Base-by-base conservation (phyloP, 1,284 basidiomycete species). In the Melanopsichium pennsylvanicum region DNA sequence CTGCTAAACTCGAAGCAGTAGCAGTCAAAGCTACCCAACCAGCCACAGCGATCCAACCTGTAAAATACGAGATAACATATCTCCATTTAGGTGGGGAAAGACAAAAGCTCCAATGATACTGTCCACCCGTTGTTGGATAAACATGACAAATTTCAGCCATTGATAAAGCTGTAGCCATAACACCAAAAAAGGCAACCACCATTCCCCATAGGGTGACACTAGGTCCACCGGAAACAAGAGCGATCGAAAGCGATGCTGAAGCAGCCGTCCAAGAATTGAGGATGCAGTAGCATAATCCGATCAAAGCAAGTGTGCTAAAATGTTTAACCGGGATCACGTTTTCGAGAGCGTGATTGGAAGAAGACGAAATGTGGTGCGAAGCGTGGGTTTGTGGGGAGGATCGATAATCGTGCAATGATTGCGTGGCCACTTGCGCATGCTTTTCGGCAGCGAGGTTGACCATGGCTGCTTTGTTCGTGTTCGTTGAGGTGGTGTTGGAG, bases 21-120 rank as follows among this genome's bases (percentile, higher is more conserved):
- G 82, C 82, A 6, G 77, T 77, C 4, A 83, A 62, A 6, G 81
- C 76, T 29, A 81, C 73, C 82, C 82, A 84, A 2, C 82, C 82
- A 0, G 81, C 77, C 0, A 66, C 55, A 13, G 41, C 44, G 18
- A 72, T 58, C 72, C 74, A 80, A 2, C 72, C 75, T 4, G 67
- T 69, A 29, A 75, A 63, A 50, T 74, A 82, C 2, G 76, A 72
- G 2, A 76, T 60, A 3, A 54, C 56, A 43, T 76, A 72, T 11
- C 75, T 73, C 42, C 55, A 71, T 4, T 56, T 45, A 2, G 76
- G 55, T 10, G 82, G 79, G 5, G 80, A 47, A 1, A 83, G 72
- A 15, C 76, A 63, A 19, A 74, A 81, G 4, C 75, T 48, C 80
- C 81, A 83, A 54, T 83, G 81, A 45, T 83, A 82, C 42, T 83